Evolutionary conservation across 2,329 filamentous ascomycete species (phyloP), one percentile per base, ranked within the genome.

Genomic region (Ceratocystis cacaofunesta): DNA sequence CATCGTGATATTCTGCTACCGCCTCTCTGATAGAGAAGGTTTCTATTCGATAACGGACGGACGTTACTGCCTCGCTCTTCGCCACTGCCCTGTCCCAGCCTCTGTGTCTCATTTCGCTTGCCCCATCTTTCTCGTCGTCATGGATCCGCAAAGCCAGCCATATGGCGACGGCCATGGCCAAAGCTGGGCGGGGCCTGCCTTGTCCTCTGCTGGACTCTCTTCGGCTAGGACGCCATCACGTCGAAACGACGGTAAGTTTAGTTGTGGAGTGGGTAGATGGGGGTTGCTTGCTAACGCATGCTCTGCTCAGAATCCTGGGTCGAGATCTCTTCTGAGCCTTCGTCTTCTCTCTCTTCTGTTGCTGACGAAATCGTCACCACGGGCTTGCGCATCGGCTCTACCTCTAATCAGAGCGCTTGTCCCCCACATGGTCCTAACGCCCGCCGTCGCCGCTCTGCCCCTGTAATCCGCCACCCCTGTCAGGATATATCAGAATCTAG

Each of bases 361-460:
- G 83, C 82, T 68, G 91, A 96, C 69, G 92, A 96, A 72, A 92
- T 96, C 70, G 88, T 96, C 69, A 95, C 90, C 1, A 94, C 90
- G 4, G 92, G 92, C 30, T 81, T 96, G 52, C 85, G 85, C 64
- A 86, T 96, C 63, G 86, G 88, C 69, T 81, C 82, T 70, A 80
- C 84, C 58, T 44, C 64, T 12, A 28, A 46, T 15, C 22, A 44
- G 22, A 17, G 41, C 25, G 10, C 43, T 6, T 32, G 12, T 36
- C 55, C 19, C 41, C 25, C 52, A 85, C 70, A 57, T 50, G 22
- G 48, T 19, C 48, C 50, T 15, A 58, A 64, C 48, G 81, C 83
- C 28, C 83, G 87, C 67, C 85, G 87, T 65, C 80, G 81, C 58
- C 65, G 66, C 61, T 66, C 65, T 12, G 63, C 63, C 30, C 68